Evolutionary conservation across 176 grass and related monocot genomes (phyloP).

Genomic region (Zea luxurians): DNA sequence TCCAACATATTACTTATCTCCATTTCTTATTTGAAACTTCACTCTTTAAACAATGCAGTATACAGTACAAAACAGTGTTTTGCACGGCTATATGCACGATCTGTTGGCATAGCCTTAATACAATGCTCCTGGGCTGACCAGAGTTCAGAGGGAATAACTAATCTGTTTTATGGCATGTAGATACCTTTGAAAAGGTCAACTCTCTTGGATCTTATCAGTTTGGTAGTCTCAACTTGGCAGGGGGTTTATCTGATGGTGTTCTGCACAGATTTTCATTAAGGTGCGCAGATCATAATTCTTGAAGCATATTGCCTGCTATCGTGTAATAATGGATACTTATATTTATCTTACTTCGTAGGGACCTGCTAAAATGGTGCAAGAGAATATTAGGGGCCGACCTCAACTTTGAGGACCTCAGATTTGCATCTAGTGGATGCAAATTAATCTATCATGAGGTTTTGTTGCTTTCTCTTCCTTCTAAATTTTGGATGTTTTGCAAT

Average conservation of each 20-base stretch:
- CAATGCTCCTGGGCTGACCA: not conserved
- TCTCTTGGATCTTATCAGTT: conserved; percentile 60
- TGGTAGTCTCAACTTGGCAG: conserved; percentile 47
- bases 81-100: too few species aligned
- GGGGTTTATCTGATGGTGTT: conserved; percentile 51
- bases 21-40: too few species aligned
- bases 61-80: too few species aligned
- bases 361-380: conserved; percentile 96
- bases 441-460: conserved; percentile 88
- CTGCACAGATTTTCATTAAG: conserved; percentile 82
- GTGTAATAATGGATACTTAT: conserved; percentile 11
- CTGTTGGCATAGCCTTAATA: too few species aligned
- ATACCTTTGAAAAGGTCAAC: conserved; percentile 73
- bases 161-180: conserved; percentile 45
- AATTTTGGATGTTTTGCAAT: not conserved
- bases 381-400: conserved; percentile 62
- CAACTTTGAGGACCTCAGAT: conserved; percentile 45
- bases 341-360: conserved; percentile 52
- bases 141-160: not conserved
- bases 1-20: too few species aligned
- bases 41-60: too few species aligned
- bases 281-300: conserved; percentile 39
- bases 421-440: conserved; percentile 52
- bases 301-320: conserved; percentile 19
- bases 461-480: not conserved